Conservation (phyloP, 2,329 filamentous ascomycete species). For the Plectosphaerella sp. region DNA sequence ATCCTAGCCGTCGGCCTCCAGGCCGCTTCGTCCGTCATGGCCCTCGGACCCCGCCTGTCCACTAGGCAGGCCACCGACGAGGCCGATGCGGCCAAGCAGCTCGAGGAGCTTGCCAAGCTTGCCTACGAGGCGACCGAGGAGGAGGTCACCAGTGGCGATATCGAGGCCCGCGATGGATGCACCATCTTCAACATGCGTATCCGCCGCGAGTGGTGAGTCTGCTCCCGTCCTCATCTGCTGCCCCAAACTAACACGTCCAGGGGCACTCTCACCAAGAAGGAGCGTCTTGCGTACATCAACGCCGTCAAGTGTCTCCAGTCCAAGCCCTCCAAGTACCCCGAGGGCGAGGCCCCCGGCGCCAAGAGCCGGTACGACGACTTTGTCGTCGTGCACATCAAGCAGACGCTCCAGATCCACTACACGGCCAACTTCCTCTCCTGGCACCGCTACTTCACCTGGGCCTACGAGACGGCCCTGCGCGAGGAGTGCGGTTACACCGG, state of each 20-base stretch:
- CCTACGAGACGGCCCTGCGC: slow-evolving; percentile 15
- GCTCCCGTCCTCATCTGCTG: background rate
- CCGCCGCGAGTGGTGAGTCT: slow-evolving; percentile 23
- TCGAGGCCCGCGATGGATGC: slow-evolving; percentile 13
- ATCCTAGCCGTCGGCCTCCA: slow-evolving; percentile 10
- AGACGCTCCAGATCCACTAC: slow-evolving; percentile 38
- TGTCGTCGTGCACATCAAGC: slow-evolving; percentile 42
- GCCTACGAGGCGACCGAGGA: slow-evolving; percentile 18
- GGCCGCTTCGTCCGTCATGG: slow-evolving; percentile 3
- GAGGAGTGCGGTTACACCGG: slow-evolving; percentile 31
- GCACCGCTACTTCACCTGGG: slow-evolving; percentile 26
- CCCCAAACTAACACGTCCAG: slow-evolving; percentile 6
- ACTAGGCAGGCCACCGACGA: background rate
- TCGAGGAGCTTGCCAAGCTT: slow-evolving; percentile 7
- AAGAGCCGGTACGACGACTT: slow-evolving; percentile 45
- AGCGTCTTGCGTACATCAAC: slow-evolving; percentile 35
- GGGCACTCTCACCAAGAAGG: slow-evolving; percentile 20
- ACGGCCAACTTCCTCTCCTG: slow-evolving; percentile 24
- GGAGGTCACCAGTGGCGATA: slow-evolving; percentile 8
- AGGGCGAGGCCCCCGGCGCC: slow-evolving; percentile 32
- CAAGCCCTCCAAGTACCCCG: slow-evolving; percentile 27
- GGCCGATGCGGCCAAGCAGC: slow-evolving; percentile 3
- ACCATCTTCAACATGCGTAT: slow-evolving; percentile 22
- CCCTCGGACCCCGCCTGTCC: slow-evolving; percentile 2
- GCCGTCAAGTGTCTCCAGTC: slow-evolving; percentile 39